Conservation (phyloP, 371 early-diverging fungal genomes). For the Mucor piriformis region DNA sequence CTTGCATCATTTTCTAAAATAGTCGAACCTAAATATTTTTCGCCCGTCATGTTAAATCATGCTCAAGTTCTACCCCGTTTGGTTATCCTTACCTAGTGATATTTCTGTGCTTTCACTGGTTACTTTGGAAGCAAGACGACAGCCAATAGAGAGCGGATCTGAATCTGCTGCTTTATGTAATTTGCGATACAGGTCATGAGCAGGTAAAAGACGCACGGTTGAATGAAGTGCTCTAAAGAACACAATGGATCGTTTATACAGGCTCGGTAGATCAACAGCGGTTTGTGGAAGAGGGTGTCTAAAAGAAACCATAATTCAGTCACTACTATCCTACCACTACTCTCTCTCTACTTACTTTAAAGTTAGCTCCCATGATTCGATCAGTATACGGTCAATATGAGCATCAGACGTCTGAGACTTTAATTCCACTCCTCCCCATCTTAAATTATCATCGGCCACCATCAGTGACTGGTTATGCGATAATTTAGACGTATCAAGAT, state of each 20-base stretch:
- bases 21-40: slow-evolving; percentile 42
- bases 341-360: slow-evolving; percentile 72
- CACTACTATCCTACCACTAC: no score
- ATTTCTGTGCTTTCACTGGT: slow-evolving; percentile 42
- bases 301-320: no score
- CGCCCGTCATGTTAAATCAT: background rate
- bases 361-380: slow-evolving; percentile 82
- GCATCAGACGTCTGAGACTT: slow-evolving; percentile 10
- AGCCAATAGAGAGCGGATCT: slow-evolving; percentile 60
- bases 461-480: slow-evolving; percentile 23
- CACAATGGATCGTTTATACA: slow-evolving; percentile 88
- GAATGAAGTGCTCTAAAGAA: slow-evolving; percentile 86
- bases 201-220: slow-evolving; percentile 77
- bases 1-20: slow-evolving; percentile 60
- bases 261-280: slow-evolving; percentile 75
- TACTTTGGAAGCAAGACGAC: slow-evolving; percentile 57
- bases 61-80: no score
- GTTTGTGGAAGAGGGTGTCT: slow-evolving; percentile 58
- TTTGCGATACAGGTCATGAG: slow-evolving; percentile 64
- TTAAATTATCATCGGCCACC: slow-evolving; percentile 28
- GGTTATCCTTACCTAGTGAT: slow-evolving; percentile 53
- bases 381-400: slow-evolving; percentile 51
- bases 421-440: slow-evolving; percentile 24
- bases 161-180: slow-evolving; percentile 40
- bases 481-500: slow-evolving; percentile 66